Evolutionary conservation across 2,329 filamentous ascomycete genomes (phyloP).

Genomic region (Thyridium curvatum): DNA sequence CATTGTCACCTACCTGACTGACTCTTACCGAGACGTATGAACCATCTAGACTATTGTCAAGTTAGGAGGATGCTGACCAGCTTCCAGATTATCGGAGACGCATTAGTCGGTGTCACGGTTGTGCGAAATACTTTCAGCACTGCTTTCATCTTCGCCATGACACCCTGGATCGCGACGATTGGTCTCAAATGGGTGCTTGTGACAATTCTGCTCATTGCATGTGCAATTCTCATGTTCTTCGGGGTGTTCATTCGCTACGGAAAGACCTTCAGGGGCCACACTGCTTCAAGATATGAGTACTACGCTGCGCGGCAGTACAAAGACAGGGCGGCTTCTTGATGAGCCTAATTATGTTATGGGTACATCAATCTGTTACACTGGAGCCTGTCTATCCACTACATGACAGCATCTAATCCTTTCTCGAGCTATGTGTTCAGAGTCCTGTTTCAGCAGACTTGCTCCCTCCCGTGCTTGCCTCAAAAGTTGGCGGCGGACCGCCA

Average conservation of each 20-base stretch:
- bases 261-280: not conserved
- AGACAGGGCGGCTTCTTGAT: not conserved
- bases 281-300: constrained; percentile 1
- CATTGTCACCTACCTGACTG: constrained; percentile 29
- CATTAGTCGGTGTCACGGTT: constrained; percentile 36
- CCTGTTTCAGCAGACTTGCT: too few species aligned
- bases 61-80: not conserved
- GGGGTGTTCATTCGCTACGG: not conserved
- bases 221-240: not conserved
- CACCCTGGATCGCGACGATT: constrained; percentile 41
- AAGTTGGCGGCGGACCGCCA: too few species aligned
- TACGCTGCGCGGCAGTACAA: constrained; percentile 1
- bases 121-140: constrained; percentile 35
- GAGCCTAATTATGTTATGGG: too few species aligned
- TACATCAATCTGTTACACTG: too few species aligned
- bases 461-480: too few species aligned
- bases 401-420: too few species aligned
- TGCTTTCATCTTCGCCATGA: constrained; percentile 37
- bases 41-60: too few species aligned
- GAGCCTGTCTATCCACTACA: too few species aligned
- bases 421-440: too few species aligned
- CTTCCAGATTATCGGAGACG: constrained; percentile 36
- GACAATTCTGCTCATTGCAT: constrained; percentile 1
- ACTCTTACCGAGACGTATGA: constrained; percentile 27
- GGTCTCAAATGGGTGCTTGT: not conserved